Evolutionary conservation across 768 basidiomycete genomes (phyloP).

Genomic region (Gloeophyllum trabeum): DNA sequence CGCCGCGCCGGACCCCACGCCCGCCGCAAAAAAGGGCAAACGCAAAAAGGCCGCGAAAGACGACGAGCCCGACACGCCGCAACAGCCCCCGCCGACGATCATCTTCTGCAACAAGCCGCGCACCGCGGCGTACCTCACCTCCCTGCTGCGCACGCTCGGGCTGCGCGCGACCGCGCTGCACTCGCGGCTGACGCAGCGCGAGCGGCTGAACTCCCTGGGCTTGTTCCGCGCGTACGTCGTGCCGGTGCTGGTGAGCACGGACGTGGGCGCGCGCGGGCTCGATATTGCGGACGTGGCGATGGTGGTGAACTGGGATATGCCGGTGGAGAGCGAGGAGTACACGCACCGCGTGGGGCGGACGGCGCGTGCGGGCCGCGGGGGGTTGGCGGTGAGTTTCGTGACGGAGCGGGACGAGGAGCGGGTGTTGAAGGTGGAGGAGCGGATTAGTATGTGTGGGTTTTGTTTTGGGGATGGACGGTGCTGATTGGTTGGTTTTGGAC

Average conservation of each 20-base stretch:
- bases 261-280: constrained; percentile 89
- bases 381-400: constrained; percentile 88
- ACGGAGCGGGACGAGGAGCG: constrained; percentile 88
- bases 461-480: neutral
- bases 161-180: constrained; percentile 88
- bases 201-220: constrained; percentile 74
- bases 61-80: constrained; percentile 39
- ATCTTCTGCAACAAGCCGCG: constrained; percentile 83
- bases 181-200: constrained; percentile 87
- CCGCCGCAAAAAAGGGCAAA: constrained; percentile 16
- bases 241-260: constrained; percentile 88
- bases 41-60: constrained; percentile 12
- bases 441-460: constrained; percentile 54
- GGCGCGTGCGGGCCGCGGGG: constrained; percentile 81
- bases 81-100: constrained; percentile 89
- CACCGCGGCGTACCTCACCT: constrained; percentile 84
- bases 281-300: constrained; percentile 96
- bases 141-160: constrained; percentile 61
- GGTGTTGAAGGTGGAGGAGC: constrained; percentile 71
- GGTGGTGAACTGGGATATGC: constrained; percentile 97
- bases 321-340: constrained; percentile 84
- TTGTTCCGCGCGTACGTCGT: constrained; percentile 80
- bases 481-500: constrained; percentile 5
- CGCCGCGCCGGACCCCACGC: constrained; percentile 41
- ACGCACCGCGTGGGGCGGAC: constrained; percentile 93